Conservation (phyloP, 768 basidiomycete species). For the Tulasnella calospora region DNA sequence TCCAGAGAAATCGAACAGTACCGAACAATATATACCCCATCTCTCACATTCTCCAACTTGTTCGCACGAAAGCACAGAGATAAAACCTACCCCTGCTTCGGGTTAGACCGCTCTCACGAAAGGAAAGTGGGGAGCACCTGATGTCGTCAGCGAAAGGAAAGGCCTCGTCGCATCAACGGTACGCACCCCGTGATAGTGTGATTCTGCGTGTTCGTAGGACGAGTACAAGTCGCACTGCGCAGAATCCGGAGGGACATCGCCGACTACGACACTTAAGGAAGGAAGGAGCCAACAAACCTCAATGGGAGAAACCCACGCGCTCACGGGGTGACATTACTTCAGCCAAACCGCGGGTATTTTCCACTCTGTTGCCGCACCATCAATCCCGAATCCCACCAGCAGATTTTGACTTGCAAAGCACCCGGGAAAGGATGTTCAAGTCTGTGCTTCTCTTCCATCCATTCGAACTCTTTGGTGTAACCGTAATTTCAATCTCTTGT, state of each 20-base stretch:
- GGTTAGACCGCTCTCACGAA: neutral
- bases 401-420: slow-evolving; percentile 6
- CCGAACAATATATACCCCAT: neutral
- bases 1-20: neutral
- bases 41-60: neutral
- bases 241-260: neutral
- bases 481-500: neutral
- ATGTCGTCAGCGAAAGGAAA: neutral
- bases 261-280: neutral
- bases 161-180: neutral
- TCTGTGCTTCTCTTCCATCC: neutral
- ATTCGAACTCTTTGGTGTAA: neutral
- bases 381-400: neutral
- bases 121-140: neutral
- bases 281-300: neutral
- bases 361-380: neutral
- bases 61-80: neutral
- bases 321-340: neutral
- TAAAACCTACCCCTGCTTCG: neutral
- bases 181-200: neutral
- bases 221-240: neutral
- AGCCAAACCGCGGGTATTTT: neutral
- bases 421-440: neutral
- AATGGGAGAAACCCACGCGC: neutral
- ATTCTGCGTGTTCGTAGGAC: neutral